These are phyloP conservation scores for Apodospora peruviana DNA, from an alignment of 495 filamentous ascomycete species.

Conservation along the genomic window DNA sequence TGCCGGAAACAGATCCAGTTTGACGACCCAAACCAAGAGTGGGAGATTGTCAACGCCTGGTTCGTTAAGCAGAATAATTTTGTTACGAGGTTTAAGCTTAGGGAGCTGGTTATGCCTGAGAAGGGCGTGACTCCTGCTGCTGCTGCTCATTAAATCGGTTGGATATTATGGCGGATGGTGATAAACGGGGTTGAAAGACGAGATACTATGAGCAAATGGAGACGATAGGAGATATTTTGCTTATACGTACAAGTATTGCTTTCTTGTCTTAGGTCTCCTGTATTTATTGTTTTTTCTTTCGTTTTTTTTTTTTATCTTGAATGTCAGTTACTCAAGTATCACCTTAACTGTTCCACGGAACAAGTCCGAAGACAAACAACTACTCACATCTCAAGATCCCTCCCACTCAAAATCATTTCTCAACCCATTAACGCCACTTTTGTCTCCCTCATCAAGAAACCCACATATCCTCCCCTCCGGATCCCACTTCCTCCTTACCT, in stretches of 20 bases:
- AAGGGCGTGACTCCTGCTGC: constrained; percentile 5
- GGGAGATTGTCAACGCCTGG: constrained; percentile 67
- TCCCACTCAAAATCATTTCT: constrained; percentile 21
- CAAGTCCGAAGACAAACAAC: neutral
- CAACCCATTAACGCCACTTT: constrained; percentile 24
- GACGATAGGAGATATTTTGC: neutral
- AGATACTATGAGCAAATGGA: neutral
- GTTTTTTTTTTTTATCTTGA: too few relatives aligned
- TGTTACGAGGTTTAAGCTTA: constrained; percentile 46
- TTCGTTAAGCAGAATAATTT: constrained; percentile 67
- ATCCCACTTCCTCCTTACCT: constrained; percentile 42
- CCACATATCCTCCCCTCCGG: constrained; percentile 35
- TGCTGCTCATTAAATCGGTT: neutral
- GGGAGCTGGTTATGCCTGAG: constrained; percentile 40
- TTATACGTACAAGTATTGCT: too few relatives aligned
- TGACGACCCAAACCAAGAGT: constrained; percentile 53
- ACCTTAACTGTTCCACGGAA: neutral
- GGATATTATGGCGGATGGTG: too few relatives aligned
- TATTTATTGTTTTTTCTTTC: too few relatives aligned
- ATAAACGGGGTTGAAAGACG: neutral
- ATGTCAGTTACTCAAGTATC: neutral
- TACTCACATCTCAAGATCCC: neutral
- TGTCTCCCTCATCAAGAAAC: constrained; percentile 36
- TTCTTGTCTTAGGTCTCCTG: too few relatives aligned
- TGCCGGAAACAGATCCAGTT: constrained; percentile 41